A percentile compares a stretch with the other conserved stretches of the same genome.
Conservation (phyloP, 805 yeast genomes). For the Candida schatavii region DNA sequence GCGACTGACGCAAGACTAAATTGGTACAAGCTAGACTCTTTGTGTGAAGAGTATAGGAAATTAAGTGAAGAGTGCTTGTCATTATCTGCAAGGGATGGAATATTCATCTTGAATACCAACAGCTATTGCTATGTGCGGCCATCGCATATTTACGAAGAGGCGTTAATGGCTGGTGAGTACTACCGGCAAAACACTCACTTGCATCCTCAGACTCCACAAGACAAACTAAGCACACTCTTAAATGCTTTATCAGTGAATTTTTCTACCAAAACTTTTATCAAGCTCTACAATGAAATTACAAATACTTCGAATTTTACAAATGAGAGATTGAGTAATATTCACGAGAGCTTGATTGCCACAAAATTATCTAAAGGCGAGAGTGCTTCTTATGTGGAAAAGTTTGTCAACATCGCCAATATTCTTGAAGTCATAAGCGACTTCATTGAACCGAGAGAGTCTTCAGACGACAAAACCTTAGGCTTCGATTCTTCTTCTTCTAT, state of each 20-base stretch:
- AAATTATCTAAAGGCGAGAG: constrained; percentile 27
- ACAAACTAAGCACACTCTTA: constrained; percentile 20
- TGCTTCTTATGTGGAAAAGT: constrained; percentile 15
- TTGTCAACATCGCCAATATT: constrained; percentile 26
- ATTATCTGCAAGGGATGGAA: constrained; percentile 23
- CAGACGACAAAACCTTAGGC: background rate
- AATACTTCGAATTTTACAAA: constrained; percentile 12
- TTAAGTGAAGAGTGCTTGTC: constrained; percentile 59
- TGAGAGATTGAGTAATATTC: constrained; percentile 20
- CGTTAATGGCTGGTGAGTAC: background rate
- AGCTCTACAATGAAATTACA: constrained; percentile 17
- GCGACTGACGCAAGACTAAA: constrained; percentile 40
- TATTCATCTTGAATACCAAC: constrained; percentile 24
- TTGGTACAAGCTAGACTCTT: constrained; percentile 67
- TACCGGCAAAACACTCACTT: background rate
- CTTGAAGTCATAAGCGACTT: constrained; percentile 18
- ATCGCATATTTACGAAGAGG: constrained; percentile 29
- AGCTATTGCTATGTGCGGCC: constrained; percentile 31
- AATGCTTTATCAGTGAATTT: constrained; percentile 19
- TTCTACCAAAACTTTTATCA: constrained; percentile 28
- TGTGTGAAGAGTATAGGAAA: constrained; percentile 69
- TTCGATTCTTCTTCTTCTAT: constrained; percentile 9
- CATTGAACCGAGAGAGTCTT: constrained; percentile 11
- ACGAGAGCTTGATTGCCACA: constrained; percentile 17
- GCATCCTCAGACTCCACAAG: constrained; percentile 13